Evolutionary conservation across 495 filamentous ascomycete genomes (phyloP).

Genomic region (Daldinia grandis): DNA sequence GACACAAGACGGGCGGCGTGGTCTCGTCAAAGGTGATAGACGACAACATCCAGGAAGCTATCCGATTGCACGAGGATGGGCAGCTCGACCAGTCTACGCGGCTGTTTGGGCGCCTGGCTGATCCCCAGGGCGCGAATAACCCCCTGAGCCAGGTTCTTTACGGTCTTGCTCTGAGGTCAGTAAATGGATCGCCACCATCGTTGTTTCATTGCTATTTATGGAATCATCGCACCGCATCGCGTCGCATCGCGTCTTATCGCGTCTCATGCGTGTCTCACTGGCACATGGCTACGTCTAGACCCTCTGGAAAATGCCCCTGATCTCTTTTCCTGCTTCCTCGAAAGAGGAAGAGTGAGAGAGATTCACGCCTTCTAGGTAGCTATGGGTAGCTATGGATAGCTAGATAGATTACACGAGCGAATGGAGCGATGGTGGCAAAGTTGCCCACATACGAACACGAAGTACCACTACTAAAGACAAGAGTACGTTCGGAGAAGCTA

Average conservation of each 20-base stretch:
- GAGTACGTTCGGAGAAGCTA: constrained; percentile 26
- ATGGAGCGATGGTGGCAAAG: constrained; percentile 36
- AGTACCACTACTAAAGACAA: constrained; percentile 15
- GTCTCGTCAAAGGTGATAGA: constrained; percentile 64
- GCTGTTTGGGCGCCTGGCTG: constrained; percentile 88
- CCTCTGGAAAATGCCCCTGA: constrained; percentile 9
- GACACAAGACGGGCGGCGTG: constrained; percentile 37
- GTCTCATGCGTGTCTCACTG: constrained; percentile 19
- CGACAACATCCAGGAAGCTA: constrained; percentile 94
- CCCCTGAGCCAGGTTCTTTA: constrained; percentile 96
- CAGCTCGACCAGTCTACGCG: constrained; percentile 76
- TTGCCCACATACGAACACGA: constrained; percentile 30
- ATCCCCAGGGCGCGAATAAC: constrained; percentile 86
- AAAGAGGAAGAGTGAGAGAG: neutral
- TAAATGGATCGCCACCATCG: constrained; percentile 35
- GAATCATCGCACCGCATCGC: constrained; percentile 13
- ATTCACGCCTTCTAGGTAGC: constrained; percentile 2
- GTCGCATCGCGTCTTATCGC: constrained; percentile 21
- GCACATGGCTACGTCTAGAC: constrained; percentile 24
- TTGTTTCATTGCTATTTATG: constrained; percentile 34
- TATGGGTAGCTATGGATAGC: constrained; percentile 3
- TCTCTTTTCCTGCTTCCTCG: constrained; percentile 1
- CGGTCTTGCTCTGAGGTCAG: constrained; percentile 89
- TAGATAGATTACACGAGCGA: constrained; percentile 15
- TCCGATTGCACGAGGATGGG: constrained; percentile 88